Evolutionary conservation across 2,329 filamentous ascomycete species (phyloP).

Genomic region (Colletotrichum gloeosporioides): DNA sequence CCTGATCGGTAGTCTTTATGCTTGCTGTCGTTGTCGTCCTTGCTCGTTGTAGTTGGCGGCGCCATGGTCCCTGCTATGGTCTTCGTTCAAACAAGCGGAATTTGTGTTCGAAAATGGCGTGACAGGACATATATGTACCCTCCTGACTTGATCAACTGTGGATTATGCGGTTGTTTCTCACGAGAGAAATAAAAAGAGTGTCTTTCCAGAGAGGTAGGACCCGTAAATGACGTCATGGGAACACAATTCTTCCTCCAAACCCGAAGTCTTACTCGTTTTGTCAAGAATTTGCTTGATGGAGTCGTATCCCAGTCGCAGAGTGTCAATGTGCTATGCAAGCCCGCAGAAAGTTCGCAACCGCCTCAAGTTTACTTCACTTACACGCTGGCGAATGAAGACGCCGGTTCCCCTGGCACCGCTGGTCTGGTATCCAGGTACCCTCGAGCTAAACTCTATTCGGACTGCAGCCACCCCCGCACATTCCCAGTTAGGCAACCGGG

Average conservation of each 20-base stretch:
- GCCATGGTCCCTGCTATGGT: neutral
- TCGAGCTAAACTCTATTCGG: neutral
- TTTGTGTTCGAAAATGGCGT: too few relatives aligned
- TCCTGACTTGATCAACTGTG: neutral
- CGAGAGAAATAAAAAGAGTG: neutral
- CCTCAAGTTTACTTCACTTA: neutral
- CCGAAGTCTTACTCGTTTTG: neutral
- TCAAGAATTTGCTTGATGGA: neutral
- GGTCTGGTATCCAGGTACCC: neutral
- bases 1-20: neutral
- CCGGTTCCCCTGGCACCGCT: neutral
- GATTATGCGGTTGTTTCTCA: neutral
- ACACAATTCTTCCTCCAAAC: neutral
- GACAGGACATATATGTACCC: neutral
- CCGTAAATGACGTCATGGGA: neutral
- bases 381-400: neutral
- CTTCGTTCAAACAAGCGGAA: neutral
- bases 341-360: neutral
- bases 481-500: neutral
- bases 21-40: neutral
- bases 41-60: neutral
- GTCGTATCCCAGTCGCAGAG: neutral
- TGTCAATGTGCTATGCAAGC: neutral
- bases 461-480: neutral
- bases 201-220: neutral